Conservation (phyloP, 208 protist species). For the Crithidia brevicula region DNA sequence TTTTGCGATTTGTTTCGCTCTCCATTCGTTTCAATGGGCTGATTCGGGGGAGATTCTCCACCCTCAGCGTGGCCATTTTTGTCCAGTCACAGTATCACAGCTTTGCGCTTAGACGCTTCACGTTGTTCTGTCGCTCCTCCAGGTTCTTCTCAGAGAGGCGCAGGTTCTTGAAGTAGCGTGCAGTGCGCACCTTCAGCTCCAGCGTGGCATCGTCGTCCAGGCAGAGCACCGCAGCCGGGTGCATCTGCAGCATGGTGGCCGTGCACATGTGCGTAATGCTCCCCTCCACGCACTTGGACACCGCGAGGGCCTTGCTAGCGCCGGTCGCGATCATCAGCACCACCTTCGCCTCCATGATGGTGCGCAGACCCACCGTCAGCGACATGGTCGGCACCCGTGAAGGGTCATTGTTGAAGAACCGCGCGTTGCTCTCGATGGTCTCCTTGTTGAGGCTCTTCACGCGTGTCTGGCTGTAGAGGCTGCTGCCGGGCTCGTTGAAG, state of each 20-base stretch:
- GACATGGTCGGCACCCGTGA: conserved; percentile 93
- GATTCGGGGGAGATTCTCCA: no score
- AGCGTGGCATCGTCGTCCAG: conserved; percentile 92
- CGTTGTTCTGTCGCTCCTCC: conserved; percentile 52
- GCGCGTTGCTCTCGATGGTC: conserved; percentile 93
- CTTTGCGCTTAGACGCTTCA: conserved; percentile 34
- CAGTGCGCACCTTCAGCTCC: conserved; percentile 94
- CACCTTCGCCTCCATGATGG: conserved; percentile 85
- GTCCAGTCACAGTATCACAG: no score
- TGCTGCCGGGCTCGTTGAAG: conserved; percentile 97
- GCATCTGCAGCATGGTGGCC: conserved; percentile 90
- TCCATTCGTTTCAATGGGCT: no score
- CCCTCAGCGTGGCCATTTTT: no score
- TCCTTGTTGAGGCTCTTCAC: conserved; percentile 95
- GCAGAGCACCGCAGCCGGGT: conserved; percentile 86
- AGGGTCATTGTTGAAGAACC: conserved; percentile 94
- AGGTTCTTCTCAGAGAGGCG: conserved; percentile 72
- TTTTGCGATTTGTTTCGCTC: no score
- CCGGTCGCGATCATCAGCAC: conserved; percentile 95
- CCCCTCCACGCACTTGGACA: conserved; percentile 92
- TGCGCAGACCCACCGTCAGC: conserved; percentile 95
- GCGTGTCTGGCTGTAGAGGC: conserved; percentile 82
- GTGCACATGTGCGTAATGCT: conserved; percentile 94
- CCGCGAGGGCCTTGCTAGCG: conserved; percentile 84
- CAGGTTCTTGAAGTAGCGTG: conserved; percentile 93